Conservation (phyloP, 1,139 yeast species). For the Suhomyces bribrorum region DNA sequence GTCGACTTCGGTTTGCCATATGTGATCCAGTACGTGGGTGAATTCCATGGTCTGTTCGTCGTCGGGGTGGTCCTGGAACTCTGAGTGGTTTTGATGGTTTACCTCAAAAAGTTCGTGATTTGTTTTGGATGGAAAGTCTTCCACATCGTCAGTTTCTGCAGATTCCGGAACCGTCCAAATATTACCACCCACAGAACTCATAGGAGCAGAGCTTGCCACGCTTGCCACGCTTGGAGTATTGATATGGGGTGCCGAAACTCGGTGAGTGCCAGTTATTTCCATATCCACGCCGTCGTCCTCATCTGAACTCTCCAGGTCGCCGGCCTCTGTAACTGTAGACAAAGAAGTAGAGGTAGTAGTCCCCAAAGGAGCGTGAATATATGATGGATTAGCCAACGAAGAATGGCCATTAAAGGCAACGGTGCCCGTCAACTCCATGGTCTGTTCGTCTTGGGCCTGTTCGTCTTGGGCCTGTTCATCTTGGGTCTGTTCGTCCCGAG, state of each 20-base stretch:
- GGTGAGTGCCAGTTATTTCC: conserved; percentile 24
- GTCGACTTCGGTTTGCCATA: neutral
- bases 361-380: no score
- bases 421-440: neutral
- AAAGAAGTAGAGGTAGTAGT: no score
- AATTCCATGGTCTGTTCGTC: conserved; percentile 18
- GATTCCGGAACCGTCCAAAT: conserved; percentile 5
- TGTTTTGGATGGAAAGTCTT: neutral
- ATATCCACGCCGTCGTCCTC: conserved; percentile 23
- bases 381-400: no score
- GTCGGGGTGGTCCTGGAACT: conserved; percentile 1
- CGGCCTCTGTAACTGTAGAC: neutral
- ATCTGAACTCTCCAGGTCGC: conserved; percentile 5
- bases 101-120: neutral
- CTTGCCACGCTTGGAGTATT: no score
- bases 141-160: conserved; percentile 1
- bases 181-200: no score
- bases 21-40: conserved; percentile 8
- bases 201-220: no score
- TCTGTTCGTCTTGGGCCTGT: neutral
- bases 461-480: neutral
- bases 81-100: neutral
- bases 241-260: neutral
- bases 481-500: neutral
- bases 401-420: no score